phyloP scores from a whole-genome alignment of 2,329 filamentous ascomycete species.

The Alternaria consortialis region DNA sequence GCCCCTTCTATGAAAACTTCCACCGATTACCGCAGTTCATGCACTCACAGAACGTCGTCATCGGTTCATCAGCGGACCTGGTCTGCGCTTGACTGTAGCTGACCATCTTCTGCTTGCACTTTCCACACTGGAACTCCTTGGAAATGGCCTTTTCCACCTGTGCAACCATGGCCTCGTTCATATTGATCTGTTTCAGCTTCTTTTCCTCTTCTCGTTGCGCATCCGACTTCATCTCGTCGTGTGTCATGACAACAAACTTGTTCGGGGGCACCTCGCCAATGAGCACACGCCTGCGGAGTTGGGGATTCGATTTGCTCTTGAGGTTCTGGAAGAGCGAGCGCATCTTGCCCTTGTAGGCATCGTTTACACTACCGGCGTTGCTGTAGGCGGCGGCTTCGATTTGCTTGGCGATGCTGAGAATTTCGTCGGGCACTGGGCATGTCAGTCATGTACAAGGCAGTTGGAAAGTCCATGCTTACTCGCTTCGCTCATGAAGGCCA shows the following conservation, averaged over 20 bases:
- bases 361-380: conserved; percentile 72
- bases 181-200: conserved; percentile 86
- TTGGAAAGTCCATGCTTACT: conserved; percentile 41
- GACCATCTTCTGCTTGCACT: conserved; percentile 92
- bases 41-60: conserved; percentile 66
- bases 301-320: conserved; percentile 87
- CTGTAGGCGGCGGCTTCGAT: conserved; percentile 81
- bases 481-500: conserved; percentile 74
- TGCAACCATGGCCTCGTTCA: conserved; percentile 96
- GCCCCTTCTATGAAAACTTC: conserved; percentile 53
- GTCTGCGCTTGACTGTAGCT: conserved; percentile 97
- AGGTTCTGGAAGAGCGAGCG: conserved; percentile 93
- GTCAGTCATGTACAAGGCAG: conserved; percentile 28
- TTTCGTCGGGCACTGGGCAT: conserved; percentile 64
- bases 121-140: conserved; percentile 85
- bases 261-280: conserved; percentile 75
- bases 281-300: conserved; percentile 79
- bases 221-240: conserved; percentile 89
- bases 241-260: conserved; percentile 83
- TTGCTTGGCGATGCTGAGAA: conserved; percentile 72
- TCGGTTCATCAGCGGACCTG: conserved; percentile 90
- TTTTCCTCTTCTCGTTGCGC: conserved; percentile 80
- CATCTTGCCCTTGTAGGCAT: conserved; percentile 86
- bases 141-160: conserved; percentile 91
- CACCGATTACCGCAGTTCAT: conserved; percentile 61